These are phyloP conservation scores for Candida stauntonica DNA, from an alignment of 805 yeast species.

Conservation along the genomic window DNA sequence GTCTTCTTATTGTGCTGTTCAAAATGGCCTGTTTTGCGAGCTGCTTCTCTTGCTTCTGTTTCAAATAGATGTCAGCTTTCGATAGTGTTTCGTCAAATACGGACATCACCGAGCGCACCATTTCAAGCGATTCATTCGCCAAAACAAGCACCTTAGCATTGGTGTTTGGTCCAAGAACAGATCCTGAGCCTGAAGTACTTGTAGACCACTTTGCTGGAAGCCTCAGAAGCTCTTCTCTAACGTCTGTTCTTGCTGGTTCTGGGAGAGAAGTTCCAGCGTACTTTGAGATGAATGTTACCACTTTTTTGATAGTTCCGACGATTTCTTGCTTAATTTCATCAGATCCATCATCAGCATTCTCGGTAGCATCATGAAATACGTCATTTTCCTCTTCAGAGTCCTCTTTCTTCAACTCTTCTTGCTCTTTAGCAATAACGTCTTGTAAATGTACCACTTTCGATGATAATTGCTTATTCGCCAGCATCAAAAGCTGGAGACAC, in stretches of 20 bases:
- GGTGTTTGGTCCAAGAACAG: slow-evolving; percentile 28
- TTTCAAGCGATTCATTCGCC: slow-evolving; percentile 83
- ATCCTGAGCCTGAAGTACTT: slow-evolving; percentile 20
- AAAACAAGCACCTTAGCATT: slow-evolving; percentile 73
- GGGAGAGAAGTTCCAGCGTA: slow-evolving; percentile 74
- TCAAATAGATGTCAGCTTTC: slow-evolving; percentile 83
- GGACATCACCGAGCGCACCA: slow-evolving; percentile 76
- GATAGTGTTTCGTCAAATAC: slow-evolving; percentile 83
- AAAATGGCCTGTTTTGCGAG: slow-evolving; percentile 28
- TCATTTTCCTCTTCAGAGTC: slow-evolving; percentile 24
- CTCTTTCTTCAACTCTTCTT: slow-evolving; percentile 17
- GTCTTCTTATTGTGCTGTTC: slow-evolving; percentile 18
- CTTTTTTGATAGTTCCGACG: slow-evolving; percentile 82
- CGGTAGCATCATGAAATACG: slow-evolving; percentile 30
- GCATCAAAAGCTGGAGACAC: slow-evolving; percentile 70
- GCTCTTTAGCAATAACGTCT: slow-evolving; percentile 47
- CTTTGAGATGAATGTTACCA: slow-evolving; percentile 79
- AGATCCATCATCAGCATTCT: slow-evolving; percentile 21
- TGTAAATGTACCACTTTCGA: slow-evolving; percentile 63
- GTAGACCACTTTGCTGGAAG: slow-evolving; percentile 73
- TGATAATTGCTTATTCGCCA: slow-evolving; percentile 76
- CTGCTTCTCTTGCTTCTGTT: slow-evolving; percentile 38
- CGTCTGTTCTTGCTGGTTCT: slow-evolving; percentile 74
- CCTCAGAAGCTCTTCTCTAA: slow-evolving; percentile 70
- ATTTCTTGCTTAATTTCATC: slow-evolving; percentile 69